Percentiles rank a stretch among this genome's conserved stretches.
These are phyloP conservation scores for Xylaria sp. DNA, from an alignment of 2,329 filamentous ascomycete genomes.

Conservation along the genomic window DNA sequence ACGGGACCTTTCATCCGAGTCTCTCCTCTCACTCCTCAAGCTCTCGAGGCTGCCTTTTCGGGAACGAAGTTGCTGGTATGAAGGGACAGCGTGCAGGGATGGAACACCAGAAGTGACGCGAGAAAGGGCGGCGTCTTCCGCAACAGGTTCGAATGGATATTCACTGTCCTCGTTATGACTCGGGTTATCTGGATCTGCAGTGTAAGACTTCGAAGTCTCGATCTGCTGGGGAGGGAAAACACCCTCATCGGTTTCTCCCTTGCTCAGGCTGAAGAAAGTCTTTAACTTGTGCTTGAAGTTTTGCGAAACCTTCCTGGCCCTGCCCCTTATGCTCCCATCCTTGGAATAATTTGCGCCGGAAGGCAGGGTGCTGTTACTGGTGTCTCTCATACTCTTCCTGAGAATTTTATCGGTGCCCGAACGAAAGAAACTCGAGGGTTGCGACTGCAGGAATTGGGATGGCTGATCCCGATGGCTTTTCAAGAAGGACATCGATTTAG, in stretches of 20 bases:
- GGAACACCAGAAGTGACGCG: constrained; percentile 53
- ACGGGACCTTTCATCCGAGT: constrained; percentile 59
- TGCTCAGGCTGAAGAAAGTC: constrained; percentile 53
- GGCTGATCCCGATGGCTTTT: constrained; percentile 35
- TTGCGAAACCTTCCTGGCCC: constrained; percentile 64
- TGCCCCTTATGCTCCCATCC: constrained; percentile 48
- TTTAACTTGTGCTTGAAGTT: constrained; percentile 65
- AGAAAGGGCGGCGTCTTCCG: constrained; percentile 42
- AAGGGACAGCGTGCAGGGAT: constrained; percentile 52
- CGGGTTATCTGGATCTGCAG: constrained; percentile 19
- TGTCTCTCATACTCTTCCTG: constrained; percentile 53
- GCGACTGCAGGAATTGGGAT: constrained; percentile 37
- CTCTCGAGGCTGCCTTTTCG: constrained; percentile 60
- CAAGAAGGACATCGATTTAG: constrained; percentile 61
- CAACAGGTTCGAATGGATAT: constrained; percentile 8
- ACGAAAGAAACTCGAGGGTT: constrained; percentile 49
- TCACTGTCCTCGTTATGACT: constrained; percentile 20
- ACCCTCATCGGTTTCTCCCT: constrained; percentile 39
- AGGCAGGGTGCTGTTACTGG: constrained; percentile 46
- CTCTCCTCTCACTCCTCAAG: constrained; percentile 43
- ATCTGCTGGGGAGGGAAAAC: constrained; percentile 56
- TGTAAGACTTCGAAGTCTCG: constrained; percentile 44
- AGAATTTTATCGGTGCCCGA: constrained; percentile 40
- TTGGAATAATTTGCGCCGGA: constrained; percentile 26
- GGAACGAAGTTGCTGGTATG: constrained; percentile 51